Conservation (phyloP, 805 yeast genomes). For the Candida michaelii region DNA sequence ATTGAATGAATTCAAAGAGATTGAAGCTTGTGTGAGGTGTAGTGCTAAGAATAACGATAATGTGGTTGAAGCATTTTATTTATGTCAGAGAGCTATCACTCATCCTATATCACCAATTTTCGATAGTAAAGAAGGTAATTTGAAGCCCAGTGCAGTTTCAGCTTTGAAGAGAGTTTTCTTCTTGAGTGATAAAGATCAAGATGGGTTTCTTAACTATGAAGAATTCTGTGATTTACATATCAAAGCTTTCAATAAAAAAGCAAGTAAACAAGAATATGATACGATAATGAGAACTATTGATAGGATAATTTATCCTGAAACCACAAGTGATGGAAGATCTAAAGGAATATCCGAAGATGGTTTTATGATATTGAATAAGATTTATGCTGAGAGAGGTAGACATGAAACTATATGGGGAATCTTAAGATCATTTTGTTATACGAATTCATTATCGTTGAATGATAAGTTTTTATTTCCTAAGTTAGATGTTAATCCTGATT, state of each 20-base stretch:
- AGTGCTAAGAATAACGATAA: constrained; percentile 83
- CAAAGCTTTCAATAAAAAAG: constrained; percentile 65
- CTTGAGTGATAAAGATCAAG: constrained; percentile 87
- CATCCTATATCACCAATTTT: constrained; percentile 91
- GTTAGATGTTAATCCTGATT: constrained; percentile 66
- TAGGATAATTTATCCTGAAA: constrained; percentile 31
- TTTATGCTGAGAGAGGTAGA: constrained; percentile 87
- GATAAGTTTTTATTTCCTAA: constrained; percentile 79
- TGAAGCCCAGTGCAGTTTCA: constrained; percentile 72
- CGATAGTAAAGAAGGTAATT: constrained; percentile 82
- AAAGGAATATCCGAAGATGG: constrained; percentile 72
- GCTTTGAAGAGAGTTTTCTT: constrained; percentile 84
- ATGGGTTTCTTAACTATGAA: constrained; percentile 69
- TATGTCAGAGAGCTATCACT: constrained; percentile 90
- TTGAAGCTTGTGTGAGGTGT: constrained; percentile 86
- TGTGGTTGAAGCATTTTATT: constrained; percentile 87
- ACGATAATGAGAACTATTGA: constrained; percentile 35
- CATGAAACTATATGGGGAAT: constrained; percentile 99
- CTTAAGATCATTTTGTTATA: constrained; percentile 81
- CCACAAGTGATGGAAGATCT: constrained; percentile 17
- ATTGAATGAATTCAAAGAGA: constrained; percentile 87
- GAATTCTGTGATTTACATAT: constrained; percentile 72
- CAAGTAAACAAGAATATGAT: constrained; percentile 34
- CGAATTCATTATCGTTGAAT: constrained; percentile 83
- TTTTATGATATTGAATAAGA: constrained; percentile 71